phyloP scores from a whole-genome alignment of 2,329 filamentous ascomycete genomes.

The Aspergillus brunneoviolaceus region DNA sequence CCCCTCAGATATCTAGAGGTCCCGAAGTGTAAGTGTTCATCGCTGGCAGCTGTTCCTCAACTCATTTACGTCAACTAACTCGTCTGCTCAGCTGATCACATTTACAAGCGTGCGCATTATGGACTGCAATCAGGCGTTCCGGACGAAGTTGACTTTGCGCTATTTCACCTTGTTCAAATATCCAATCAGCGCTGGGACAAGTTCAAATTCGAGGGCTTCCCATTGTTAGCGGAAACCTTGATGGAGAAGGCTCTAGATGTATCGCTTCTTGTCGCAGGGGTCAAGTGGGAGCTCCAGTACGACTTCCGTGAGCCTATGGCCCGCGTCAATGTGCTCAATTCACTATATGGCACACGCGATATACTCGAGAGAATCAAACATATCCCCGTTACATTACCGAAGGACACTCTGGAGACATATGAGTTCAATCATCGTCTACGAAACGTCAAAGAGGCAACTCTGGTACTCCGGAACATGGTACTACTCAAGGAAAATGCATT shows the following conservation, averaged over 20 bases:
- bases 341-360: conserved; percentile 65
- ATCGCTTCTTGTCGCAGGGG: conserved; percentile 74
- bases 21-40: conserved; percentile 33
- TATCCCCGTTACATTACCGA: conserved; percentile 59
- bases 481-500: conserved; percentile 84
- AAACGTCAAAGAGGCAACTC: conserved; percentile 77
- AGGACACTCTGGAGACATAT: conserved; percentile 68
- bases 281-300: conserved; percentile 79
- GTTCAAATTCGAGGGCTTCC: conserved; percentile 91
- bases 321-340: conserved; percentile 61
- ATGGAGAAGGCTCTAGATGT: conserved; percentile 81
- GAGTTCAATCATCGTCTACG: conserved; percentile 70
- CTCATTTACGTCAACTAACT: conserved; percentile 13
- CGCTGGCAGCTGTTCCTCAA: background rate
- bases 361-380: conserved; percentile 69
- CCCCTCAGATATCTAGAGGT: conserved; percentile 37
- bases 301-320: conserved; percentile 54
- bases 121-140: conserved; percentile 76
- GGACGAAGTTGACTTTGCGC: conserved; percentile 84
- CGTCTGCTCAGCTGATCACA: conserved; percentile 52
- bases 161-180: conserved; percentile 93
- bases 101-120: conserved; percentile 84
- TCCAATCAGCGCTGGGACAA: conserved; percentile 93
- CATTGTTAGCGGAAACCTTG: conserved; percentile 81
- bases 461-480: conserved; percentile 95